Percentiles rank a stretch among this genome's conserved stretches.
These are phyloP conservation scores for Emmonsiellopsis sp. DNA, from an alignment of 2,329 filamentous ascomycete genomes.

Conservation along the genomic window DNA sequence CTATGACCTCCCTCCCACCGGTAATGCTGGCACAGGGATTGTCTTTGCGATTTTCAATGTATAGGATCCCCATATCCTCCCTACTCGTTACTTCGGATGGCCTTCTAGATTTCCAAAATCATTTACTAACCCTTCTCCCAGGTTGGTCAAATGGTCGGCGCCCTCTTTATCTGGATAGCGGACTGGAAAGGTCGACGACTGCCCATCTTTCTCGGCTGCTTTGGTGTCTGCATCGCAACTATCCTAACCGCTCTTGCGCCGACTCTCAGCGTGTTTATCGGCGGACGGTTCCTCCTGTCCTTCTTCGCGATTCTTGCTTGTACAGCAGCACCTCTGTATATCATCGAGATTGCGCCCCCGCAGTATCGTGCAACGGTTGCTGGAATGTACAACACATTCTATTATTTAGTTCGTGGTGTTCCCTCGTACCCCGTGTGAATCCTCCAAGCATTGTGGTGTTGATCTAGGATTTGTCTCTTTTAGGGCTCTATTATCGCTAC, in stretches of 20 bases:
- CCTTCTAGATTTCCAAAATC: not conserved
- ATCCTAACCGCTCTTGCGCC: conserved; percentile 16
- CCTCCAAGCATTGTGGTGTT: not conserved
- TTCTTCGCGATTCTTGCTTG: conserved; percentile 28
- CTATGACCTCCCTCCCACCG: conserved; percentile 26
- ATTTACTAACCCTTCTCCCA: not conserved
- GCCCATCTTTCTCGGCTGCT: conserved; percentile 34
- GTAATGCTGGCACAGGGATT: conserved; percentile 31
- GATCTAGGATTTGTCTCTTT: not conserved
- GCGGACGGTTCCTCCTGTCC: conserved; percentile 22
- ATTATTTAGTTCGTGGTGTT: conserved; percentile 5
- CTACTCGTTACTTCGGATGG: not conserved
- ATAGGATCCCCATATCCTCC: too few relatives aligned
- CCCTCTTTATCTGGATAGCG: conserved; percentile 35
- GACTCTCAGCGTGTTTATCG: conserved; percentile 18
- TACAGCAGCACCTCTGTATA: conserved; percentile 21
- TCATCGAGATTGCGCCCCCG: conserved; percentile 22
- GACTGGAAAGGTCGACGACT: conserved; percentile 37
- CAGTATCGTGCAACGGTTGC: conserved; percentile 19
- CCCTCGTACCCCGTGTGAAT: not conserved
- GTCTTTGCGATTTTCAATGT: conserved; percentile 36
- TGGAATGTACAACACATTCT: conserved; percentile 20
- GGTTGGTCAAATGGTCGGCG: conserved; percentile 35
- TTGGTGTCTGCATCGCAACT: conserved; percentile 18
- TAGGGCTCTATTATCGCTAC: conserved; percentile 10